Conservation (phyloP, 805 yeast species). For the Suhomyces kilbournensis region DNA sequence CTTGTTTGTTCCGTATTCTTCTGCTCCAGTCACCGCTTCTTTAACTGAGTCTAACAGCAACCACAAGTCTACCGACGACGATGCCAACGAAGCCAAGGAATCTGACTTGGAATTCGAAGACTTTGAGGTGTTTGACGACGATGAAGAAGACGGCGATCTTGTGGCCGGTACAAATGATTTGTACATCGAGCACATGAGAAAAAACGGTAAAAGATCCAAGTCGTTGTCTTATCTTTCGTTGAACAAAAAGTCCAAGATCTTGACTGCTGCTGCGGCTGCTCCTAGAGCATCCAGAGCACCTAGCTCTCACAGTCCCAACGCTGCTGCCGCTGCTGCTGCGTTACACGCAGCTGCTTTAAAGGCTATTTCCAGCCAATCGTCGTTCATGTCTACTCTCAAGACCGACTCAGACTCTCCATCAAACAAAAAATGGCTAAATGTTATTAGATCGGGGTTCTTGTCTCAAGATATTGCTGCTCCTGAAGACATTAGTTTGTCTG, state of each 20-base stretch:
- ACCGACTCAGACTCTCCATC: conserved; percentile 9
- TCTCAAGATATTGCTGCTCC: conserved; percentile 77
- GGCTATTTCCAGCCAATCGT: conserved; percentile 34
- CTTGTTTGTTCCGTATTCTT: conserved; percentile 62
- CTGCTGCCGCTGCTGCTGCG: conserved; percentile 75
- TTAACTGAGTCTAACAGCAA: conserved; percentile 31
- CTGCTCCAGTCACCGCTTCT: conserved; percentile 78
- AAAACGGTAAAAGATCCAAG: conserved; percentile 57
- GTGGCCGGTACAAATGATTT: conserved; percentile 23
- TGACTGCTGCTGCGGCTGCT: conserved; percentile 81
- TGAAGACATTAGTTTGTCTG: conserved; percentile 73
- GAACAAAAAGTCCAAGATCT: conserved; percentile 46
- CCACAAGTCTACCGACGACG: conserved; percentile 4
- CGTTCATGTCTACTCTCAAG: conserved; percentile 13
- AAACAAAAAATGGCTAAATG: conserved; percentile 66
- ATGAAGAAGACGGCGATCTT: conserved; percentile 30
- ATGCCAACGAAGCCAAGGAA: conserved; percentile 14
- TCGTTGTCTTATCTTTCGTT: conserved; percentile 56
- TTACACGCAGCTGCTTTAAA: conserved; percentile 64
- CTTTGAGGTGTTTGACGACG: conserved; percentile 45
- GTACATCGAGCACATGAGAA: conserved; percentile 40
- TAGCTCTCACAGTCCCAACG: conserved; percentile 54
- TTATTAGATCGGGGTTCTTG: conserved; percentile 72
- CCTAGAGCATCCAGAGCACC: conserved; percentile 71
- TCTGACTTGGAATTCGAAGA: conserved; percentile 50